Evolutionary conservation across 371 early-diverging fungal species (phyloP), one percentile per base, ranked within the genome.

Genomic region (Mucor irregularis): DNA sequence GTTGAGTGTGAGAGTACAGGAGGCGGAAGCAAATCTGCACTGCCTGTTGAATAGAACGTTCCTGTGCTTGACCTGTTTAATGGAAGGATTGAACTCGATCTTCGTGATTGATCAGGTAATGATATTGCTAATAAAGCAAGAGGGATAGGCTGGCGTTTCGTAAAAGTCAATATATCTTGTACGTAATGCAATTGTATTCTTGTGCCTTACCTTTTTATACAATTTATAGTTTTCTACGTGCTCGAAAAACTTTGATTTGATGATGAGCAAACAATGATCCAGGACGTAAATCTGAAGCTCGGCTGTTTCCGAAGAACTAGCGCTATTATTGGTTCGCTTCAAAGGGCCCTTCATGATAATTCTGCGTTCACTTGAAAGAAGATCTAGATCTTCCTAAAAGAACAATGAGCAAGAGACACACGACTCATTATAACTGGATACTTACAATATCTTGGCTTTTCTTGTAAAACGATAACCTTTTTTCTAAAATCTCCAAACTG

Each of bases 71-170:
- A 46, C 19, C 73, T 61, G 14, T 68, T 66, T 30, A 70, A 62
- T 11, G 74, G 68, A 26, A 77, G 52, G 34, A 77, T 71, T 0
- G 74, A 64, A 33, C 73, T 70, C 2, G 68, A 60, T 34, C 71
- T 54, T 39, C 66, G 70, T 16, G 58, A 54, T 29, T 64, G 87
- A 53, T 89, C 90, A 11, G 85, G 87, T 19, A 83, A 71, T 19
- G 82, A 73, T 9, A 90, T 69, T 2, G 84, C 78, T 47, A 92
- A 63, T 45, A 92, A 56, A 47, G 87, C 86, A 34, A 92, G 64
- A 14, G 93, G 94, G 29, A 93, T 90, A 10, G 92, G 92, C 68
- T 87, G 76, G n/a, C n/a, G n/a, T n/a, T n/a, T n/a, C n/a, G n/a
- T n/a, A n/a, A n/a, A n/a, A 5, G 31, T 7, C 31, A 31, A 31